phyloP scores from a whole-genome alignment of 371 early-diverging fungal genomes.

The Smittium culicis region DNA sequence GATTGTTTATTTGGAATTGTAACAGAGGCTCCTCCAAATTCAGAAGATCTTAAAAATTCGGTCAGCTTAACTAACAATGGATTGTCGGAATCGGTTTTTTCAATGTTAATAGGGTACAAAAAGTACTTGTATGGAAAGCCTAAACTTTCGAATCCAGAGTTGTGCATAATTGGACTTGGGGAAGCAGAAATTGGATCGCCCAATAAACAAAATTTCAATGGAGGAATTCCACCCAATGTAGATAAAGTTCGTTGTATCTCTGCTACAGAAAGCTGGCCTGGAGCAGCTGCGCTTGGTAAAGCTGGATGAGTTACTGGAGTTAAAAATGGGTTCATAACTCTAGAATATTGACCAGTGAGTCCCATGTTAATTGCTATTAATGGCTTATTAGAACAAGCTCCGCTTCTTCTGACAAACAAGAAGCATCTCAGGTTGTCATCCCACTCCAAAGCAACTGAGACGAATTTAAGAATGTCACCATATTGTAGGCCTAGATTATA shows the following conservation, averaged over 20 bases:
- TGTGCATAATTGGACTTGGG: slow-evolving; percentile 83
- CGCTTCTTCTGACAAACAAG: slow-evolving; percentile 37
- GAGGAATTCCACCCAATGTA: slow-evolving; percentile 51
- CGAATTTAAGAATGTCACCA: slow-evolving; percentile 83
- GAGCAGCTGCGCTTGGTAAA: slow-evolving; percentile 71
- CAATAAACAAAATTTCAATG: slow-evolving; percentile 64
- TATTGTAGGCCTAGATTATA: slow-evolving; percentile 30
- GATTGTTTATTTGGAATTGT: slow-evolving; percentile 89
- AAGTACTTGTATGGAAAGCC: slow-evolving; percentile 72
- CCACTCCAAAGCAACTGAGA: slow-evolving; percentile 58
- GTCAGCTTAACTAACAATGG: slow-evolving; percentile 43
- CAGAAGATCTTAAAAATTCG: slow-evolving; percentile 36
- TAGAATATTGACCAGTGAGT: slow-evolving; percentile 66
- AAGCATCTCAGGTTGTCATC: slow-evolving; percentile 67
- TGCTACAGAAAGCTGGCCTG: slow-evolving; percentile 79
- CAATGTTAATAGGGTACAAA: slow-evolving; percentile 28
- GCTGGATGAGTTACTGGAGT: slow-evolving; percentile 87
- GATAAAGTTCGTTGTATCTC: slow-evolving; percentile 62
- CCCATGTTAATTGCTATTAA: slow-evolving; percentile 94
- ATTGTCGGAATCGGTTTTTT: slow-evolving; percentile 26
- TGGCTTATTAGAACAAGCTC: slow-evolving; percentile 36
- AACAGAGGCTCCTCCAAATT: slow-evolving; percentile 88
- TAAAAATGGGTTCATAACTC: slow-evolving; percentile 66
- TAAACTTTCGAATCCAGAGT: slow-evolving; percentile 68
- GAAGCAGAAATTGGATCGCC: slow-evolving; percentile 84